Base-by-base conservation (phyloP, 2,329 filamentous ascomycete genomes). In the Aureobasidium sp. region DNA sequence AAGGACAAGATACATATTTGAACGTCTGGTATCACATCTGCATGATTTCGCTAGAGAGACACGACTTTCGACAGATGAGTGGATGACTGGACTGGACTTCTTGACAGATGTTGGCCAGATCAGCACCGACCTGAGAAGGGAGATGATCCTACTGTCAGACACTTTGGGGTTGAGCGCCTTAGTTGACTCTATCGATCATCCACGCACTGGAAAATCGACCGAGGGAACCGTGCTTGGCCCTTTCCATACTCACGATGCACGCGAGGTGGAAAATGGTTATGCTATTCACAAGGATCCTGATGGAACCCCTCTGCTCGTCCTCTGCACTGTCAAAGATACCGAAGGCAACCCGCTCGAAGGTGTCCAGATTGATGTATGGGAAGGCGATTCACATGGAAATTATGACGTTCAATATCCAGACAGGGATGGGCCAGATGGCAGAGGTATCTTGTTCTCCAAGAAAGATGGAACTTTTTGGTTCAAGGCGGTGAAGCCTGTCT, bases 21-120 rank as follows among this genome's bases (percentile, higher is more conserved):
- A 86, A 67, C 81, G 86, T 13, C 80, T 91, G 13, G 86, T 91
- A 58, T 82, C 82, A 8, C 88, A 92, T 73, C 76, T 91, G 2
- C 89, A 92, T 73, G 87, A 90, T 74, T 91, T 90, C 71, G 86
- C 87, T 7, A 82, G 88, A 60, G 88, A 91, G 73, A 91, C 87
- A 3, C 79, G 88, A 25, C 78, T 91, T 39, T 88, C 84, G 70
- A 87, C 85, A 3, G 78, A 82, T 5, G 89, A 92, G 76, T 91
- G 88, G 89, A 88, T 87, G 84, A 75, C 80, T 0, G 86, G 83
- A 2, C 78, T 91, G 60, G 74, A 81, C 45, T 91, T 90, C 73
- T 75, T 91, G 30, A 87, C 86, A 0, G 77, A 78, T 47, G 85
- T 86, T n/a, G 88, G 88, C 4, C 80, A 91, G 73, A 90, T 85